These are phyloP conservation scores for Licmophora abbreviata DNA, from an alignment of 108 stramenopile genomes.

Conservation along the genomic window DNA sequence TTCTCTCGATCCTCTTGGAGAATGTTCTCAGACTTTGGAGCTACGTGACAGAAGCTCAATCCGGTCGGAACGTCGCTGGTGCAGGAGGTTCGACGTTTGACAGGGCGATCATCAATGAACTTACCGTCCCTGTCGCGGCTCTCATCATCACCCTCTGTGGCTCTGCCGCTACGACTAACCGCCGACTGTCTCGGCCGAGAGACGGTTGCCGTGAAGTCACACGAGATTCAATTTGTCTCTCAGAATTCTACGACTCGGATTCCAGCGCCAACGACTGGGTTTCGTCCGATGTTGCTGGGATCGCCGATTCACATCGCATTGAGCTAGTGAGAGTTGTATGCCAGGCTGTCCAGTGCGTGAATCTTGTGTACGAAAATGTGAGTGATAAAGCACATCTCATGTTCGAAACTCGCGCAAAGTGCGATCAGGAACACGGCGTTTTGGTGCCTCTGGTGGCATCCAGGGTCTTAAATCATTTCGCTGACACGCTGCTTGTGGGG, in stretches of 20 bases:
- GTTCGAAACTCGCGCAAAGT: conserved; percentile 7
- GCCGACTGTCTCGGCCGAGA: background rate
- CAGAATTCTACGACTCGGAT: conserved; percentile 72
- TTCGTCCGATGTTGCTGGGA: conserved; percentile 27
- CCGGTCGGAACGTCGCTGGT: no score
- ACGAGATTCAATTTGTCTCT: conserved; percentile 15
- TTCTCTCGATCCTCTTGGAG: conserved; percentile 25
- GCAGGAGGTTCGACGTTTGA: conserved; percentile 12
- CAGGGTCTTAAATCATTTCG: conserved; percentile 52
- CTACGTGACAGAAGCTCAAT: conserved; percentile 24
- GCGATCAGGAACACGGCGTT: conserved; percentile 29
- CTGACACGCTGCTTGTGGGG: conserved; percentile 48
- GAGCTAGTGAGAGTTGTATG: conserved; percentile 40
- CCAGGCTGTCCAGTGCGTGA: conserved; percentile 57
- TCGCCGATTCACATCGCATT: conserved; percentile 16
- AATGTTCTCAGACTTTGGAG: conserved; percentile 55
- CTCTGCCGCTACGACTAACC: conserved; percentile 13
- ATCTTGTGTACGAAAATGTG: conserved; percentile 34
- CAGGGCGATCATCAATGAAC: conserved; percentile 12
- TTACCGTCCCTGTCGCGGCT: conserved; percentile 46
- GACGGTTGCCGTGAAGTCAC: background rate
- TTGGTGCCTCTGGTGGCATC: conserved; percentile 53
- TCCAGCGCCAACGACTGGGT: conserved; percentile 44
- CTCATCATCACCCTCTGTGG: conserved; percentile 59
- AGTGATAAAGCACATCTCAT: conserved; percentile 33